Percentiles rank a stretch among this genome's conserved stretches.
Conservation (phyloP, 78 protist genomes). For the Planoprotostelium fungivorum region DNA sequence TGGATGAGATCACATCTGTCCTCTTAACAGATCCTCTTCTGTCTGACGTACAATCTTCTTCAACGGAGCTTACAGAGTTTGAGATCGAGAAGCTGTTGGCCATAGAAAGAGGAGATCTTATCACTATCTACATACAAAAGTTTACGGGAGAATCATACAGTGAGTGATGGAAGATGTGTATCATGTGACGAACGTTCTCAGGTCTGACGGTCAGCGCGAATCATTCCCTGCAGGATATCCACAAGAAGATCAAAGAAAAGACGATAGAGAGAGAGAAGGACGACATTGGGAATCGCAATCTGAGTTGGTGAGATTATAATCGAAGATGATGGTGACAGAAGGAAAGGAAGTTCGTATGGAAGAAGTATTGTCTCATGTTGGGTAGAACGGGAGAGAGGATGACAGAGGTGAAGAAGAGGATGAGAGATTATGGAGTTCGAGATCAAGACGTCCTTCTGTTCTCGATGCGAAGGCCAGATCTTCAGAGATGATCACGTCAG, state of each 20-base stretch:
- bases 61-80: background rate
- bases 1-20: background rate
- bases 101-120: background rate
- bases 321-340: too few relatives aligned
- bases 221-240: background rate
- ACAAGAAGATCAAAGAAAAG: background rate
- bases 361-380: background rate
- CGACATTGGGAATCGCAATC: background rate
- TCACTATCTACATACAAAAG: background rate
- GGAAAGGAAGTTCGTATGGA: background rate
- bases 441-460: background rate
- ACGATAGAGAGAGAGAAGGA: background rate
- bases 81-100: background rate
- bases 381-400: background rate
- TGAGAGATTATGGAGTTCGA: background rate
- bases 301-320: background rate
- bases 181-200: background rate
- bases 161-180: background rate
- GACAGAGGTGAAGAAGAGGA: background rate
- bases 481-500: too few relatives aligned
- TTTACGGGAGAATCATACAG: background rate
- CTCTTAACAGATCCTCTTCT: background rate
- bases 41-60: background rate
- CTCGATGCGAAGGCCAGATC: too few relatives aligned
- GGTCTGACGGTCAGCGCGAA: background rate